phyloP scores from a whole-genome alignment of 768 basidiomycete genomes.

The Termitomyces sp. region DNA sequence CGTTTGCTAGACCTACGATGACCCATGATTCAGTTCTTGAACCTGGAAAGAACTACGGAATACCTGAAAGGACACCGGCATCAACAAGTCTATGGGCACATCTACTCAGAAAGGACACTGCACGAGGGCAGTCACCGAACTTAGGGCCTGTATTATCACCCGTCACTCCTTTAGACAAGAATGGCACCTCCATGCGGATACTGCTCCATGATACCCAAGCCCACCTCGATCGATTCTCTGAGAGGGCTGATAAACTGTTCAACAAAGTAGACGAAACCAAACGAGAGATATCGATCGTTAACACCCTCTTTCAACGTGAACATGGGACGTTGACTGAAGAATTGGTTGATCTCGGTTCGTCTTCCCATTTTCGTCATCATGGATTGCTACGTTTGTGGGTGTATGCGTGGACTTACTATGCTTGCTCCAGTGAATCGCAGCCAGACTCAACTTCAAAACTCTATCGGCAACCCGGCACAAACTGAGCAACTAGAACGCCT shows the following conservation, averaged over 20 bases:
- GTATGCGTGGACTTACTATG: constrained; percentile 8
- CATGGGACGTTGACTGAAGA: constrained; percentile 55
- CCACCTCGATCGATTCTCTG: constrained; percentile 65
- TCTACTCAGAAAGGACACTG: constrained; percentile 42
- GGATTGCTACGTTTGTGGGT: constrained; percentile 9
- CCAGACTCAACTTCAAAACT: constrained; percentile 57
- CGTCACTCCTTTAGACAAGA: constrained; percentile 55
- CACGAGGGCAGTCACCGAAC: constrained; percentile 20
- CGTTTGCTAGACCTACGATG: constrained; percentile 1
- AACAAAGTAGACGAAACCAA: constrained; percentile 48
- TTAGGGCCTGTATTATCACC: constrained; percentile 22
- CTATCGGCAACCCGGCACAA: constrained; percentile 58
- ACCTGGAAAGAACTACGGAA: constrained; percentile 10
- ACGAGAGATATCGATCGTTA: constrained; percentile 48
- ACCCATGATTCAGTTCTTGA: background rate
- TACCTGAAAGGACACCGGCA: constrained; percentile 25
- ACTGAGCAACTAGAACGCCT: constrained; percentile 32
- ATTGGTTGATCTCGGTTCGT: constrained; percentile 53
- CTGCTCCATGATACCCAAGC: constrained; percentile 73
- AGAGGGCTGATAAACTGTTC: constrained; percentile 50
- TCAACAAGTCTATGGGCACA: constrained; percentile 54
- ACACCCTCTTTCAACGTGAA: constrained; percentile 56
- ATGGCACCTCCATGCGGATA: constrained; percentile 67
- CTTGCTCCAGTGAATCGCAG: constrained; percentile 51
- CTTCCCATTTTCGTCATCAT: background rate